phyloP scores from a whole-genome alignment of 2,329 filamentous ascomycete genomes.

The Aspergillus jensenii region DNA sequence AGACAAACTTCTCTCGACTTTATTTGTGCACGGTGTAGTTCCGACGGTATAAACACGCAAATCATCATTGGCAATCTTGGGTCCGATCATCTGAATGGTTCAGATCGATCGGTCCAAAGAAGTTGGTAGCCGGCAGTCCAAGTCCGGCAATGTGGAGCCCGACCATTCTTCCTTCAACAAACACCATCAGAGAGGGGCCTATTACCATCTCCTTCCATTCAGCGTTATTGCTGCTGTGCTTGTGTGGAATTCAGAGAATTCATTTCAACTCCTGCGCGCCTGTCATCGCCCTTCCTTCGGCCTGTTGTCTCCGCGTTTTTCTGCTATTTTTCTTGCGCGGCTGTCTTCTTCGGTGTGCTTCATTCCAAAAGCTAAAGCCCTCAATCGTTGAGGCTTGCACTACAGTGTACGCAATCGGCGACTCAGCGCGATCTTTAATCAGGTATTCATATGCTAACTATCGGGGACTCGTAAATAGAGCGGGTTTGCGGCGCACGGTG shows the following conservation, averaged over 20 bases:
- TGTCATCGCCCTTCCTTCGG: neutral
- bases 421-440: neutral
- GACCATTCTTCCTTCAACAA: neutral
- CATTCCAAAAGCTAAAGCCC: neutral
- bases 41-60: neutral
- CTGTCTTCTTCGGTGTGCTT: neutral
- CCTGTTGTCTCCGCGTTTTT: neutral
- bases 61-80: neutral
- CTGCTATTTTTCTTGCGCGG: neutral
- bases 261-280: neutral
- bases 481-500: neutral
- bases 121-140: neutral
- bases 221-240: neutral
- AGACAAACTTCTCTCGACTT: too few relatives aligned
- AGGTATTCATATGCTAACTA: neutral
- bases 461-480: neutral
- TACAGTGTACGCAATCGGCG: too few relatives aligned
- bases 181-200: neutral
- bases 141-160: neutral
- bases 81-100: neutral
- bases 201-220: neutral
- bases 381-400: neutral
- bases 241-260: neutral
- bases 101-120: neutral
- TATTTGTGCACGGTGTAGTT: too few relatives aligned